phyloP scores from a whole-genome alignment of 768 basidiomycete species.

The Gloeophyllum trabeum region DNA sequence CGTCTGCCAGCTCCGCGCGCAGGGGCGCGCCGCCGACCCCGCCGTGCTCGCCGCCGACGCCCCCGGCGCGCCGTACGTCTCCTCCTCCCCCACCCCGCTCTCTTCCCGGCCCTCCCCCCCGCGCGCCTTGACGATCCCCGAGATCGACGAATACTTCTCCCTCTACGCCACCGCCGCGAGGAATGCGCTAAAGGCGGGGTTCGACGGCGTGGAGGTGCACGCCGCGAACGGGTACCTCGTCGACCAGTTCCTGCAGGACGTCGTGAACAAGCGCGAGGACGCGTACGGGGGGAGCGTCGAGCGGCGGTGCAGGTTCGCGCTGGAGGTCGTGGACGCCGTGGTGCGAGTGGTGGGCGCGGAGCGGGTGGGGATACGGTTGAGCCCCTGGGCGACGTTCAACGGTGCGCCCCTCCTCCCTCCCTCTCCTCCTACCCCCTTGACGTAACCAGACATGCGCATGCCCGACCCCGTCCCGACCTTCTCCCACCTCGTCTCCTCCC shows the following conservation, averaged over 20 bases:
- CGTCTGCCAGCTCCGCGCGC: constrained; percentile 46
- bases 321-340: constrained; percentile 31
- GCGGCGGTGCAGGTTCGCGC: constrained; percentile 32
- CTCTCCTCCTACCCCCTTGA: constrained; percentile 19
- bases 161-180: constrained; percentile 20
- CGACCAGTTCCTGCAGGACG: constrained; percentile 29
- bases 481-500: constrained; percentile 11
- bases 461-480: constrained; percentile 16
- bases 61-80: constrained; percentile 18
- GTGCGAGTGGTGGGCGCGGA: constrained; percentile 27
- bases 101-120: constrained; percentile 5
- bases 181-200: constrained; percentile 29
- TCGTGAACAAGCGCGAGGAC: constrained; percentile 30
- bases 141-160: constrained; percentile 13
- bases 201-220: constrained; percentile 33
- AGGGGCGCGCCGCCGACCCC: constrained; percentile 30
- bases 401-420: constrained; percentile 13
- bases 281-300: constrained; percentile 38
- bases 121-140: constrained; percentile 13
- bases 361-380: constrained; percentile 26
- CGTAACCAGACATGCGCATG: constrained; percentile 16
- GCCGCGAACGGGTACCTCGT: constrained; percentile 20
- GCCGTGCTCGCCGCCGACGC: constrained; percentile 24
- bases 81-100: constrained; percentile 20
- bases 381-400: constrained; percentile 22